phyloP scores from a whole-genome alignment of 768 basidiomycete genomes.

The Lentinula detonsa region DNA sequence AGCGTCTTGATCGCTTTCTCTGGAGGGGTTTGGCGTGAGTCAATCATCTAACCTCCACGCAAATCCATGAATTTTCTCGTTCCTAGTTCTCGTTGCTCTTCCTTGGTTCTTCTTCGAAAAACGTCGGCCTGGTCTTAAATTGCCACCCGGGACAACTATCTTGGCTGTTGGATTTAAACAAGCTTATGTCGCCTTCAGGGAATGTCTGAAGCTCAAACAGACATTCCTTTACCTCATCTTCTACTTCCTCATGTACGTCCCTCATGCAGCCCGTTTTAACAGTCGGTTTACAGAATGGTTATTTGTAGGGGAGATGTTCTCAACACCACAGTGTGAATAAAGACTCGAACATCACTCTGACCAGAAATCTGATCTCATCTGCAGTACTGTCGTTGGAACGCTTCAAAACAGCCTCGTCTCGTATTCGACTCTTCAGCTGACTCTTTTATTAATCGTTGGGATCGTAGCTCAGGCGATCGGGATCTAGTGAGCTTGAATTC shows the following conservation, averaged over 20 bases:
- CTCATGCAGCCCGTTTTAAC: not conserved
- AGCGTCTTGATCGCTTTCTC: conserved; percentile 76
- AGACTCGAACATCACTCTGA: conserved; percentile 10
- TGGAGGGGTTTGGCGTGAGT: conserved; percentile 69
- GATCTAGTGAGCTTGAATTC: conserved; percentile 48
- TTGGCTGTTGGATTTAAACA: conserved; percentile 66
- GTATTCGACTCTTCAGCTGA: conserved; percentile 69
- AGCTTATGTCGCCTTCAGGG: conserved; percentile 51
- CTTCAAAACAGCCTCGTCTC: conserved; percentile 70
- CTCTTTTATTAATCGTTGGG: conserved; percentile 60
- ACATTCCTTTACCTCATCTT: conserved; percentile 71
- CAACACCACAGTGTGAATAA: conserved; percentile 61
- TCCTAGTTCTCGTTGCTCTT: conserved; percentile 54
- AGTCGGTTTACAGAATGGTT: not conserved
- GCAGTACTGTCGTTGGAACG: conserved; percentile 64
- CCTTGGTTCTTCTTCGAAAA: conserved; percentile 75
- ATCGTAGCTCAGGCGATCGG: conserved; percentile 60
- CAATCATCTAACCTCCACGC: not conserved
- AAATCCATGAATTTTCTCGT: not conserved
- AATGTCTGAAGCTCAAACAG: conserved; percentile 65
- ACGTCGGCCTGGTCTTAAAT: conserved; percentile 54
- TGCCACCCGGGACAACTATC: conserved; percentile 50
- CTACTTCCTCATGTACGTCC: conserved; percentile 65
- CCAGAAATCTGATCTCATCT: not conserved
- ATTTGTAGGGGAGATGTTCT: conserved; percentile 62